A percentile compares a stretch with the other conserved stretches of the same genome.
phyloP scores from a whole-genome alignment of 352 stramenopile genomes.

The Nothophytophthora sp. region DNA sequence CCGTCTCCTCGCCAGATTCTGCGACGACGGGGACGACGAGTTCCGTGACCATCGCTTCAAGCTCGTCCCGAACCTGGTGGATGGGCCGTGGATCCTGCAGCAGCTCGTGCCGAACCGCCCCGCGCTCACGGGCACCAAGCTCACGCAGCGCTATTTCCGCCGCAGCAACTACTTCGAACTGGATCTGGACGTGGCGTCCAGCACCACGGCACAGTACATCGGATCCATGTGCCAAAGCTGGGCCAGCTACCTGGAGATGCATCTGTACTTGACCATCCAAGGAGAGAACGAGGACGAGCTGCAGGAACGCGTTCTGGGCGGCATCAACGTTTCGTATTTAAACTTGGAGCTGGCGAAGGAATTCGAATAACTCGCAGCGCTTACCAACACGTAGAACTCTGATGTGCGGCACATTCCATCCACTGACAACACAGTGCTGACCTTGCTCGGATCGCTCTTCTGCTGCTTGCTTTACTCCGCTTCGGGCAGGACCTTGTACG shows the following conservation, averaged over 20 bases:
- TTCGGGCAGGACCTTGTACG: slow-evolving; percentile 91
- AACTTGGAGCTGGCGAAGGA: slow-evolving; percentile 51
- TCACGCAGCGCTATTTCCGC: slow-evolving; percentile 86
- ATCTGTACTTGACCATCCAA: slow-evolving; percentile 83
- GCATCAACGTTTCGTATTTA: slow-evolving; percentile 59
- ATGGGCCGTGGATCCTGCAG: slow-evolving; percentile 85
- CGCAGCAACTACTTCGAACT: slow-evolving; percentile 86
- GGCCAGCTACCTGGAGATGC: slow-evolving; percentile 69
- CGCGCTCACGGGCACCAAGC: slow-evolving; percentile 82
- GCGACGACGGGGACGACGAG: slow-evolving; percentile 36
- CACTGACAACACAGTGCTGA: too few species aligned
- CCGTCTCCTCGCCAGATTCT: slow-evolving; percentile 59
- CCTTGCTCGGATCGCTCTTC: not conserved
- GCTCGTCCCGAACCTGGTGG: slow-evolving; percentile 85
- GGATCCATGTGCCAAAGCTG: slow-evolving; percentile 82
- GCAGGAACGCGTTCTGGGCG: slow-evolving; percentile 69
- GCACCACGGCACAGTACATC: slow-evolving; percentile 74
- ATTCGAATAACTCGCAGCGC: slow-evolving; percentile 23
- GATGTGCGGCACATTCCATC: too few species aligned
- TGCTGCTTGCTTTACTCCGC: slow-evolving; percentile 14
- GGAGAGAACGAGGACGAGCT: slow-evolving; percentile 69
- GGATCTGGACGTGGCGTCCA: slow-evolving; percentile 85
- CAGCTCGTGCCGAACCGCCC: slow-evolving; percentile 82
- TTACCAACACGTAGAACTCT: slow-evolving; percentile 4
- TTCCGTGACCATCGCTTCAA: slow-evolving; percentile 87